Base-by-base conservation (phyloP, 352 stramenopile genomes). In the Thraustotheca clavata region DNA sequence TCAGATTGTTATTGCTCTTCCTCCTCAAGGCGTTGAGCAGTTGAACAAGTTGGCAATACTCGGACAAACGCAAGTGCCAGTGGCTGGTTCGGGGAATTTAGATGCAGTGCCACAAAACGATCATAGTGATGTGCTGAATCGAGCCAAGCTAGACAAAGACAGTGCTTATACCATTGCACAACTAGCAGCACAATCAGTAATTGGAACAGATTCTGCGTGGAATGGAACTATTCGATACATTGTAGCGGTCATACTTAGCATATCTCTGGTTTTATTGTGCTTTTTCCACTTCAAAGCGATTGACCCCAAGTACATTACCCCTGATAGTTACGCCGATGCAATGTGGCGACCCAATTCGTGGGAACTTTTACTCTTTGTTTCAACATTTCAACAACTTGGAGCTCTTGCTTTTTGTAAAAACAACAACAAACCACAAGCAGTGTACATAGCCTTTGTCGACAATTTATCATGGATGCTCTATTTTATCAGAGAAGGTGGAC, bases 241-340 rank as follows among this genome's bases (percentile, higher is more conserved):
- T 6, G 14, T 50, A 6, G 6, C 43, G 7, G 43, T 29, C 6
- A 6, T 50, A 6, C 43, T 50, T 50, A 29, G 43, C 43, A 50
- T 14, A 6, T 12, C 43, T 6, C 6, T 50, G 43, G 22, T 50
- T 12, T 50, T 50, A 29, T 29, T 50, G 11, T 22, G 43, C 11
- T 50, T 50, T 14, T 50, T 50, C 43, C 43, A 50, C 43, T 6
- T 50, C 6, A 22, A 50, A 50, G 43, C 43, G 7, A 50, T 50
- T 29, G 22, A 50, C 43, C 43, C 43, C 43, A 29, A 50, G 43
- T 50, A 22, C 43, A 29, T 50, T 6, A 29, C 43, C 11, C 43
- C 43, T 29, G 43, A 50, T 14, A 29, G 22, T 6, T 50, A 50
- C 43, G 43, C 43, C 14, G 43, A 50, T 12, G 43, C 43, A 29